These are phyloP conservation scores for Elsinoe arachidis DNA, from an alignment of 2,329 filamentous ascomycete genomes.

Conservation along the genomic window DNA sequence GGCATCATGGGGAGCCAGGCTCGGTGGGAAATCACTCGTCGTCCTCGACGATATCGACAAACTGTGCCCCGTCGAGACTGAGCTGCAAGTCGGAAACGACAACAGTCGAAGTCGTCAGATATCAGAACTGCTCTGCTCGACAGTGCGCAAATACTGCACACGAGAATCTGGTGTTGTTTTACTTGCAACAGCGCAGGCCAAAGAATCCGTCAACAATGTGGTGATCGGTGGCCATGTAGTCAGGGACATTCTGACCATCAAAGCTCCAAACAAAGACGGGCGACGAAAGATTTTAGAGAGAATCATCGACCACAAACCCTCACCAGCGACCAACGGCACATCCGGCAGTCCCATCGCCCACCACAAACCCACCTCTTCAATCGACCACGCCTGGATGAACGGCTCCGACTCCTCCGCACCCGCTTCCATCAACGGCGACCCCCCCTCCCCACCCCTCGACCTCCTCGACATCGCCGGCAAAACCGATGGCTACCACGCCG, in stretches of 20 bases:
- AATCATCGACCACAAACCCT: constrained; percentile 50
- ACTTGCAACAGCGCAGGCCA: constrained; percentile 82
- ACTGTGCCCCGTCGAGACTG: constrained; percentile 85
- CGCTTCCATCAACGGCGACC: constrained; percentile 31
- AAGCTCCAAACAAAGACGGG: constrained; percentile 87
- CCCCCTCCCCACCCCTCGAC: constrained; percentile 72
- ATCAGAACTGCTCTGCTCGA: constrained; percentile 76
- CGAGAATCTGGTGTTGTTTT: constrained; percentile 74
- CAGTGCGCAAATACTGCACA: constrained; percentile 76
- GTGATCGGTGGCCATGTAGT: constrained; percentile 88
- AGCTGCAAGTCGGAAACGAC: constrained; percentile 86
- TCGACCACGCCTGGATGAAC: constrained; percentile 57
- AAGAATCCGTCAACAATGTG: constrained; percentile 84
- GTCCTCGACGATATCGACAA: constrained; percentile 90
- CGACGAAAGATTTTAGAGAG: constrained; percentile 75
- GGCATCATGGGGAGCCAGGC: constrained; percentile 81
- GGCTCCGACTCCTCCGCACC: constrained; percentile 50
- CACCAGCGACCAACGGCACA: constrained; percentile 15
- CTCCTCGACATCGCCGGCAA: constrained; percentile 87
- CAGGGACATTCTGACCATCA: constrained; percentile 79
- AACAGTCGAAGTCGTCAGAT: constrained; percentile 88
- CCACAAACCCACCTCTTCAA: constrained; percentile 2
- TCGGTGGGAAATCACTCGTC: constrained; percentile 75
- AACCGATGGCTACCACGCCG: constrained; percentile 97
- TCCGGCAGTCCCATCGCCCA: constrained; percentile 2